Base-by-base conservation (phyloP, 352 stramenopile species). In the Globisporangium cylindrosporum region DNA sequence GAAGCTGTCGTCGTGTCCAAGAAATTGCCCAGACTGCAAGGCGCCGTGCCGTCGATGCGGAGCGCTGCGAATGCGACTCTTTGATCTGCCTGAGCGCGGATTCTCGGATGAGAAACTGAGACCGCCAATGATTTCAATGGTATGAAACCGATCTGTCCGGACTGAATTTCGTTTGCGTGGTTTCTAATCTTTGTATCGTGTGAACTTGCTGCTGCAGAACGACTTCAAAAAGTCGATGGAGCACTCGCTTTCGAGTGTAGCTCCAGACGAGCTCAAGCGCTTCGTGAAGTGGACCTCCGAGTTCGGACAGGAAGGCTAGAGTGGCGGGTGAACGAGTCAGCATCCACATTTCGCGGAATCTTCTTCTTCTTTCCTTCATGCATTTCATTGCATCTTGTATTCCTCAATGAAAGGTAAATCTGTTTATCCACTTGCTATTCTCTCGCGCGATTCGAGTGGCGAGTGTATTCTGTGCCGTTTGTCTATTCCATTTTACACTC, bases 221-320 rank as follows among this genome's bases (percentile, higher is more conserved):
- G 97, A 99, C 79, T 99, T 99, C 78, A 84, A 97, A 67, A 91
- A 87, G 63, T 96, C 98, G 20, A 84, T 99, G 75, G 88, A 94
- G 65, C 95, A 98, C 77, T 97, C 92, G 4, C 88, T 96, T 53
- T 94, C 91, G 2, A 98, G 97, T 58, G 98, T 99, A n/a, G 97
- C 96, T 8, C 71, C 86, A 41, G 95, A 99, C 18, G 98, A 99
- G 77, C 89, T 99, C 51, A 89, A 96, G 61, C 87, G 95, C 32
- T 99, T 99, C 71, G 84, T 97, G 20, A 97, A 99, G 68, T 99
- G 98, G 98, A 99, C 98, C 7, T 90, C 94, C 36, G 90, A 99
- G 77, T 99, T 99, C 88, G 98, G 98, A 53, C 94, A 99, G 80
- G 98, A 99, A 74, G 98, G 98, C 38, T 98, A 87, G 75, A 78